Percentiles rank a stretch among this genome's conserved stretches.
Conservation (phyloP, 805 yeast species). For the Candida ulmi region DNA sequence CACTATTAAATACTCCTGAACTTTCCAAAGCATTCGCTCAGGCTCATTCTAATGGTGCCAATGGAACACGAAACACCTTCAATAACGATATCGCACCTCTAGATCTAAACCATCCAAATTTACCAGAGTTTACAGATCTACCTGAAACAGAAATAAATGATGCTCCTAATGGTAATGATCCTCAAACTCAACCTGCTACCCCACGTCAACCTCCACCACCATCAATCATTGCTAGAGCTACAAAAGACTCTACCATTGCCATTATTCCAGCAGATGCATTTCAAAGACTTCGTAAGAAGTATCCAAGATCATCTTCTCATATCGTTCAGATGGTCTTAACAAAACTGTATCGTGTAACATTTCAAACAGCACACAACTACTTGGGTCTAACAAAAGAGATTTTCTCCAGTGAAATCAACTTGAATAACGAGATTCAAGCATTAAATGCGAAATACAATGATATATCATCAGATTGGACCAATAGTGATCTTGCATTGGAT, state of each 20-base stretch:
- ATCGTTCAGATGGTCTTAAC: conserved; percentile 90
- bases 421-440: conserved; percentile 41
- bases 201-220: conserved; percentile 23
- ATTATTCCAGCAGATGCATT: conserved; percentile 87
- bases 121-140: neutral
- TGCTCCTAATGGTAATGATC: neutral
- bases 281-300: conserved; percentile 59
- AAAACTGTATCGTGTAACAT: conserved; percentile 82
- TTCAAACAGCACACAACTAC: conserved; percentile 84
- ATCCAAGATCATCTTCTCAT: conserved; percentile 88
- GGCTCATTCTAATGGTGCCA: neutral
- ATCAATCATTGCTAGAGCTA: conserved; percentile 68
- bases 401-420: conserved; percentile 62
- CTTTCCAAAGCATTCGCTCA: neutral
- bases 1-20: conserved; percentile 1
- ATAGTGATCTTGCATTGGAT: neutral
- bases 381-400: conserved; percentile 81
- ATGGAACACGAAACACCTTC: neutral
- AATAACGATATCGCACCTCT: conserved; percentile 15
- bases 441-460: neutral
- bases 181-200: neutral
- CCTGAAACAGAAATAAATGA: no score
- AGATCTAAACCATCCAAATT: conserved; percentile 9
- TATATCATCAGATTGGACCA: neutral
- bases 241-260: conserved; percentile 75